A percentile compares a stretch with the other conserved stretches of the same genome.
Conservation (phyloP, 768 basidiomycete species). For the Tylopilus intermedius region DNA sequence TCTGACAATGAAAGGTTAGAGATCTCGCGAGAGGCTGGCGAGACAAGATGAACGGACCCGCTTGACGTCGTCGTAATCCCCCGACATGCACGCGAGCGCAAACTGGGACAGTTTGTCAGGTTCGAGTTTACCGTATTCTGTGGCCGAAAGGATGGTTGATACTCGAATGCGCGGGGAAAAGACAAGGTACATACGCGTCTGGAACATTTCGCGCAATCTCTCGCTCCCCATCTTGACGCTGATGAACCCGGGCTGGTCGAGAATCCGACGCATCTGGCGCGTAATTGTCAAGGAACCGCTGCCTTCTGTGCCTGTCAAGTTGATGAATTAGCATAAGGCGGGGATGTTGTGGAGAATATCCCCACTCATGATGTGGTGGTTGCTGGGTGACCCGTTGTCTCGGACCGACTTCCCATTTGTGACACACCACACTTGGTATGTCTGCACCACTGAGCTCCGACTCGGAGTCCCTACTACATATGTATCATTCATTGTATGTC, state of each 20-base stretch:
- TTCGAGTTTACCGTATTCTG: slow-evolving; percentile 21
- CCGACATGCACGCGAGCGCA: slow-evolving; percentile 24
- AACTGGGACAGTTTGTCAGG: slow-evolving; percentile 19
- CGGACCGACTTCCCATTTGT: not conserved
- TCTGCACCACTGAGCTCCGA: not conserved
- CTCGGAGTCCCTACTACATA: no score
- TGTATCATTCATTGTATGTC: not conserved
- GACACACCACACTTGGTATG: no score
- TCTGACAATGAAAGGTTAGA: slow-evolving; percentile 10
- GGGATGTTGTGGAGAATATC: not conserved
- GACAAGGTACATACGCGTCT: slow-evolving; percentile 17
- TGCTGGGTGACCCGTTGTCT: not conserved
- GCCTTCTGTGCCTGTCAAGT: slow-evolving; percentile 2
- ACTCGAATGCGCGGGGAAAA: not conserved
- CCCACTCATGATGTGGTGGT: slow-evolving; percentile 11
- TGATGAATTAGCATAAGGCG: not conserved
- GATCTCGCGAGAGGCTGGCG: not conserved
- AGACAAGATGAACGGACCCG: slow-evolving; percentile 11
- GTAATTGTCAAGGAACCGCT: slow-evolving; percentile 24
- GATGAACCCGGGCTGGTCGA: slow-evolving; percentile 25
- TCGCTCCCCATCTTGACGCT: slow-evolving; percentile 22
- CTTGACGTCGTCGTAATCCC: slow-evolving; percentile 17
- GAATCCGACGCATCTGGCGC: slow-evolving; percentile 25
- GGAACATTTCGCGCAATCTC: slow-evolving; percentile 28
- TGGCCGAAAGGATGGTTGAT: not conserved